Evolutionary conservation across 83 land plant genomes (phyloP).

Genomic region (Isoetes engelmannii): DNA sequence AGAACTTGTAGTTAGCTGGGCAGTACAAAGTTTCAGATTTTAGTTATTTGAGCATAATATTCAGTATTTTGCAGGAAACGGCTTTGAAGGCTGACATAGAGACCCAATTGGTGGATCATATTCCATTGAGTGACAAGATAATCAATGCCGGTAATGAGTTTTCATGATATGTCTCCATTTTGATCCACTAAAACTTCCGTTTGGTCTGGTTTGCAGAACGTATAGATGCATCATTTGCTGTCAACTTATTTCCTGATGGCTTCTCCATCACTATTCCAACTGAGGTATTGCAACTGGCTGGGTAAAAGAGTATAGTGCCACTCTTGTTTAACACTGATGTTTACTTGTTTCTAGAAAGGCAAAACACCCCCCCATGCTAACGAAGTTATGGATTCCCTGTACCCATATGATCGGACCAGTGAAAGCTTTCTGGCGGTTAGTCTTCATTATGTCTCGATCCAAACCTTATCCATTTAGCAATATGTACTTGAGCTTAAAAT

Average conservation of each 20-base stretch:
- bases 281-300: constrained; percentile 51
- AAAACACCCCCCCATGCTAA: constrained; percentile 32
- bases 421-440: constrained; percentile 63
- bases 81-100: no score
- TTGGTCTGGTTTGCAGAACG: no score
- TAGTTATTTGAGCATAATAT: no score
- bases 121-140: no score
- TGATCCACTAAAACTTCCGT: no score
- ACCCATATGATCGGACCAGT: constrained; percentile 80
- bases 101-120: no score
- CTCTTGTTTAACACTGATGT: constrained; percentile 8
- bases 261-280: constrained; percentile 72
- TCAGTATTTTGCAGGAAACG: no score
- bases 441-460: background rate
- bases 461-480: background rate
- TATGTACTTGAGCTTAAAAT: background rate
- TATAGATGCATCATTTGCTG: constrained; percentile 65
- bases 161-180: no score
- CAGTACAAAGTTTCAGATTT: no score
- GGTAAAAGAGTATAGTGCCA: constrained; percentile 2
- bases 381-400: constrained; percentile 48
- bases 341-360: constrained; percentile 42
- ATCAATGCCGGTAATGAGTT: no score
- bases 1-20: no score
- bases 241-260: constrained; percentile 77